Percentiles rank a stretch among this genome's conserved stretches.
These are phyloP conservation scores for Pleurotus pulmonarius DNA, from an alignment of 768 basidiomycete species.

Conservation along the genomic window DNA sequence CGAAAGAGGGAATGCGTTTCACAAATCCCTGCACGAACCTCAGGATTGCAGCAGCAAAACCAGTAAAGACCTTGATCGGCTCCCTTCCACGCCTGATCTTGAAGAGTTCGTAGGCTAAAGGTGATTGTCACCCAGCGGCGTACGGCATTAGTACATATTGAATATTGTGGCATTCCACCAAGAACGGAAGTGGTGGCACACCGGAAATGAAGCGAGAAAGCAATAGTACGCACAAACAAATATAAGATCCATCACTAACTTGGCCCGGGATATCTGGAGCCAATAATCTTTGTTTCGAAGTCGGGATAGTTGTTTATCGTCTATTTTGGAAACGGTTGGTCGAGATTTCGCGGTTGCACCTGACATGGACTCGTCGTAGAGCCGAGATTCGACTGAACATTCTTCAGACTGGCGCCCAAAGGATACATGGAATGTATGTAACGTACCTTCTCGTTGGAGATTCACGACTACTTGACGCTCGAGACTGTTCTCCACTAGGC, in stretches of 20 bases:
- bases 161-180: constrained; percentile 6
- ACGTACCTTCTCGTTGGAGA: constrained; percentile 58
- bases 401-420: constrained; percentile 5
- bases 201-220: constrained; percentile 2
- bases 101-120: constrained; percentile 77
- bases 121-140: constrained; percentile 8
- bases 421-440: constrained; percentile 1
- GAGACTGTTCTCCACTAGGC: constrained; percentile 79
- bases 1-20: not conserved
- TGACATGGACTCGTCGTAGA: constrained; percentile 71
- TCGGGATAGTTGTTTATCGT: constrained; percentile 66
- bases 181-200: constrained; percentile 6
- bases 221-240: constrained; percentile 65
- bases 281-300: constrained; percentile 73
- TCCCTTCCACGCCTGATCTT: constrained; percentile 57
- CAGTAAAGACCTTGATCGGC: constrained; percentile 59
- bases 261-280: constrained; percentile 65
- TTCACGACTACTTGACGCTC: constrained; percentile 69
- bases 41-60: constrained; percentile 66
- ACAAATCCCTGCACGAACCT: constrained; percentile 45
- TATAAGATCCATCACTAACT: constrained; percentile 80
- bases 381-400: constrained; percentile 60
- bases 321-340: constrained; percentile 51
- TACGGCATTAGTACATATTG: constrained; percentile 12
- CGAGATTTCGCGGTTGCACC: constrained; percentile 69